A percentile compares a stretch with the other conserved stretches of the same genome.
These are phyloP conservation scores for Monosporascus sp. DNA, from an alignment of 2,329 filamentous ascomycete species.

Conservation along the genomic window DNA sequence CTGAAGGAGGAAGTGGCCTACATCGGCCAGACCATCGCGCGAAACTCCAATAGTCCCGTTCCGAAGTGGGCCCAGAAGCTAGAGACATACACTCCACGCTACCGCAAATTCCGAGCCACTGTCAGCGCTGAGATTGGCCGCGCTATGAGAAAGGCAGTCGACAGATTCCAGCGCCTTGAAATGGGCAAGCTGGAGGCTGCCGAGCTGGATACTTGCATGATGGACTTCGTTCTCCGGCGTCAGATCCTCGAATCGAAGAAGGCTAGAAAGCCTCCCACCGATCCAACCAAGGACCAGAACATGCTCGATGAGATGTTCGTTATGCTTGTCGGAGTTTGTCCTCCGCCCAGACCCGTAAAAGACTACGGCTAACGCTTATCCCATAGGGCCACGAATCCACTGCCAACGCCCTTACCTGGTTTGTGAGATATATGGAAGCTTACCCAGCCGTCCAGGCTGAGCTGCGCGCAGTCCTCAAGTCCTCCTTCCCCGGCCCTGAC, in stretches of 20 bases:
- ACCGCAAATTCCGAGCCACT: slow-evolving; percentile 9
- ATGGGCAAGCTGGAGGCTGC: slow-evolving; percentile 1
- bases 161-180: slow-evolving; percentile 7
- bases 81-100: slow-evolving; percentile 10
- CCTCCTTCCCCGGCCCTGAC: slow-evolving; percentile 3
- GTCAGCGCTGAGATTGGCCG: slow-evolving; percentile 6
- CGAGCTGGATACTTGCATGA: slow-evolving; percentile 11
- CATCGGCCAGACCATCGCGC: slow-evolving; percentile 12
- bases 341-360: no score
- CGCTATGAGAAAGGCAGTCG: slow-evolving; percentile 7
- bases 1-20: slow-evolving; percentile 16
- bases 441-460: slow-evolving; percentile 4
- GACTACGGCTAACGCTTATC: background rate
- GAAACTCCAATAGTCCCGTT: slow-evolving; percentile 7
- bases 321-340: slow-evolving; percentile 8
- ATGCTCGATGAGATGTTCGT: slow-evolving; percentile 11
- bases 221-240: slow-evolving; percentile 11
- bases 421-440: slow-evolving; percentile 9
- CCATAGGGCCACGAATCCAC: slow-evolving; percentile 11
- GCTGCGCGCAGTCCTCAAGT: slow-evolving; percentile 3
- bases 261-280: slow-evolving; percentile 1
- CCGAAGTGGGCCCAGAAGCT: slow-evolving; percentile 11
- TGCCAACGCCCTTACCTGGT: slow-evolving; percentile 10
- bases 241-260: slow-evolving; percentile 8
- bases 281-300: slow-evolving; percentile 5